Evolutionary conservation across 1,284 basidiomycete species (phyloP), one percentile per base, ranked within the genome.

Genomic region (Meira nashicola): DNA sequence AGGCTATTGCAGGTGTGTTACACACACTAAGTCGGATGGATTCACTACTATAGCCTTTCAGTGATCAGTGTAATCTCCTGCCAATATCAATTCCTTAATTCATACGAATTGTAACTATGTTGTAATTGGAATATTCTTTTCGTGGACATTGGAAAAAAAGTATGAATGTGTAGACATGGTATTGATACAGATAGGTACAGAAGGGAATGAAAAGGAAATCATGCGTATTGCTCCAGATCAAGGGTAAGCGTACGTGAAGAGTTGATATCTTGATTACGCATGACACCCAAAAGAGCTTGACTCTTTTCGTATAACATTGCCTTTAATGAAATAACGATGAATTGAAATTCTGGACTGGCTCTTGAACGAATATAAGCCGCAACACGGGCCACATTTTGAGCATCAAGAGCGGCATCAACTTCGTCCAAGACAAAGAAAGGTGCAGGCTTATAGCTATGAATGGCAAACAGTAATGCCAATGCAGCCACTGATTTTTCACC

Each of bases 361-460:
- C 74, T 71, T 49, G 68, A 60, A 1, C 74, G 62, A 50, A 78
- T 75, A 58, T 78, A 78, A 57, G 73, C 66, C 55, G 68, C 70
- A 40, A 78, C 71, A 48, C 70, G 73, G 57, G 67, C 71, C 5
- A 78, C 76, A 52, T 78, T 78, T 25, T 73, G 69, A 53, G 68
- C 63, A 59, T 78, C 76, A 38, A 98, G 83, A 0, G 95, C 94
- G 1, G 95, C 94, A 71, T 97, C 94, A 11, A 97, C 92, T 80
- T 99, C 95, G 78, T 99, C 95, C 19, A 99, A 83, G 11, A 98
- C 94, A 78, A 98, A 98, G 83, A 98, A 98, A 0, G 95, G 95
- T 1, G 94, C 92, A 0, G 95, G 95, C 78, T 94, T 92, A 79
- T 91, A 98, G 71, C 60, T 67, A 64, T 98, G 94, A 59, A 98